phyloP scores from a whole-genome alignment of 2,329 filamentous ascomycete genomes.

The Ceratocystis eucalypticola region DNA sequence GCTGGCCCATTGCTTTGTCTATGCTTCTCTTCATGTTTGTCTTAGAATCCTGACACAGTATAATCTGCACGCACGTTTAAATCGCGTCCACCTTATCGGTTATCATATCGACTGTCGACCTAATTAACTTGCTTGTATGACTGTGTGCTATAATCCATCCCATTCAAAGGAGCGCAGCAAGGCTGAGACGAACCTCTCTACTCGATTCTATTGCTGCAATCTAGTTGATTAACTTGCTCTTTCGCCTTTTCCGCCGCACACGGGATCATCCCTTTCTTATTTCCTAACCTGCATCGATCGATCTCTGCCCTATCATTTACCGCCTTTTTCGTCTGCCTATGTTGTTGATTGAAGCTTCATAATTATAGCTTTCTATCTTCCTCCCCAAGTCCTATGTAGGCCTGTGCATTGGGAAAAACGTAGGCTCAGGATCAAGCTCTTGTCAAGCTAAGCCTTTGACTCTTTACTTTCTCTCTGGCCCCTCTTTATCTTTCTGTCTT shows the following conservation, averaged over 20 bases:
- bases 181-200: too few relatives aligned
- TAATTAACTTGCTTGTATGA: too few relatives aligned
- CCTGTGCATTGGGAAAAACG: not conserved
- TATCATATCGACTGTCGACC: not conserved
- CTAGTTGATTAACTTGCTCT: not conserved
- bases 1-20: not conserved
- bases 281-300: not conserved
- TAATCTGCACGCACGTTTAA: not conserved
- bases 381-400: not conserved
- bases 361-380: not conserved
- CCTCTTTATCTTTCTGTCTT: not conserved
- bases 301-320: not conserved
- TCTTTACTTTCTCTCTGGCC: not conserved
- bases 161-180: too few relatives aligned
- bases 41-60: not conserved
- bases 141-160: too few relatives aligned
- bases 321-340: not conserved
- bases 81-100: not conserved
- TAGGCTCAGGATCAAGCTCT: conserved; percentile 7
- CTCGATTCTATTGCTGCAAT: too few relatives aligned
- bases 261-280: not conserved
- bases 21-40: not conserved
- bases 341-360: not conserved
- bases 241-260: not conserved
- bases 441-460: not conserved